Evolutionary conservation across 1,284 basidiomycete genomes (phyloP), one percentile per base, ranked within the genome.

Genomic region (Earliella scabrosa): DNA sequence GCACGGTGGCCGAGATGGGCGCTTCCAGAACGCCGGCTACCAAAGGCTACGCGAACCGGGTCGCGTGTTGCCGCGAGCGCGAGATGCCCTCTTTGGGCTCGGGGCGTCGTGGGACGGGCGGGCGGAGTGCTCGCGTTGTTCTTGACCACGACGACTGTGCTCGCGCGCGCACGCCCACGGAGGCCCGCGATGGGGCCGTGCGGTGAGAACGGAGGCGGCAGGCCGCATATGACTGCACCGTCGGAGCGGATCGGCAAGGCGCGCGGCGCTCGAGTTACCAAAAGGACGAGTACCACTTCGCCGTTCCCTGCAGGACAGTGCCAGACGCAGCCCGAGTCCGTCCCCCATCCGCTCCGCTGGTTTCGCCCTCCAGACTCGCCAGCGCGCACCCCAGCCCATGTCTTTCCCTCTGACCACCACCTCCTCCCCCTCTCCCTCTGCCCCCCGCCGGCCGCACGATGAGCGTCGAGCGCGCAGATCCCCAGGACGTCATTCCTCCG

Each of bases 331-430:
- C 14, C 34, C 21, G 39, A 41, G 39, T 24, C 34, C 45, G 41
- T 23, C 34, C 49, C 45, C 53, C 47, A 40, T 53, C 64, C 64
- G 46, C 52, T 64, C 52, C 48, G 38, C 39, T 63, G 64, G 64
- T 63, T 60, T 61, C 34, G 48, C 24, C 45, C 39, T 36, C 39
- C 34, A 39, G 38, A 36, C 45, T 45, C 13, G 41, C 46, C 52
- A 46, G 38, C 39, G 36, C 21, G 24, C 6, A 31, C 43, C 29
- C 50, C 53, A 52, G 43, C 50, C 39, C 54, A 59, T 56, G 58
- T 36, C 45, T 54, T 39, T 48, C 49, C 52, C 39, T 41, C 52
- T 32, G 26, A 27, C 29, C 43, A 45, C 43, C 26, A 45, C 26
- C 43, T 18, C n/a, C 26, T 50, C 54, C 45, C 46, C 53, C 24